These are phyloP conservation scores for Paraconiothyrium sp. DNA, from an alignment of 2,329 filamentous ascomycete species.

Conservation along the genomic window DNA sequence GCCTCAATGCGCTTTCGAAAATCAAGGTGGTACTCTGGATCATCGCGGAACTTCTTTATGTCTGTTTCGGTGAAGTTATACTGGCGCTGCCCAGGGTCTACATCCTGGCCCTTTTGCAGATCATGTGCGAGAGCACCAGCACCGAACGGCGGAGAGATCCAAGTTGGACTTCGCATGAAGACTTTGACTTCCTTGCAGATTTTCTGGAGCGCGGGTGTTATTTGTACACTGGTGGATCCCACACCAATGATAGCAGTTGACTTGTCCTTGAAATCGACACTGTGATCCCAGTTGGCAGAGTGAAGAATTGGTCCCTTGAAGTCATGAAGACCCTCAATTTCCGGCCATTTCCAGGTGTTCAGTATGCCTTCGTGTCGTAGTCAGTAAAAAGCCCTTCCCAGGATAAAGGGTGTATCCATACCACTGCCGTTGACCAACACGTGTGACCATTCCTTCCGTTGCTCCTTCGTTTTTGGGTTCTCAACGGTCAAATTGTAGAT, in stretches of 20 bases:
- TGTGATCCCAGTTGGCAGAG: conserved; percentile 55
- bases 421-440: conserved; percentile 58
- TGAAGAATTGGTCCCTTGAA: conserved; percentile 58
- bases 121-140: conserved; percentile 46
- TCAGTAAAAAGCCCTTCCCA: conserved; percentile 30
- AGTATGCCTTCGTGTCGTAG: conserved; percentile 46
- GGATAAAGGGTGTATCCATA: conserved; percentile 16
- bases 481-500: conserved; percentile 52
- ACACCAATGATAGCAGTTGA: conserved; percentile 45
- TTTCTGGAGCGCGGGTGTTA: conserved; percentile 52
- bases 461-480: conserved; percentile 44
- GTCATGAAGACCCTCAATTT: conserved; percentile 53
- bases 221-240: conserved; percentile 48
- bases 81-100: conserved; percentile 54
- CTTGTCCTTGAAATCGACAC: conserved; percentile 44
- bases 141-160: conserved; percentile 53
- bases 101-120: conserved; percentile 46
- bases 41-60: conserved; percentile 64
- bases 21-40: conserved; percentile 65
- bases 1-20: conserved; percentile 60
- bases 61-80: conserved; percentile 61
- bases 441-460: conserved; percentile 48
- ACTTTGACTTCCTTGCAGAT: conserved; percentile 45
- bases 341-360: conserved; percentile 57
- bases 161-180: conserved; percentile 52